phyloP scores from a whole-genome alignment of 306 rosid genomes.

The Astragalus membranaceus region DNA sequence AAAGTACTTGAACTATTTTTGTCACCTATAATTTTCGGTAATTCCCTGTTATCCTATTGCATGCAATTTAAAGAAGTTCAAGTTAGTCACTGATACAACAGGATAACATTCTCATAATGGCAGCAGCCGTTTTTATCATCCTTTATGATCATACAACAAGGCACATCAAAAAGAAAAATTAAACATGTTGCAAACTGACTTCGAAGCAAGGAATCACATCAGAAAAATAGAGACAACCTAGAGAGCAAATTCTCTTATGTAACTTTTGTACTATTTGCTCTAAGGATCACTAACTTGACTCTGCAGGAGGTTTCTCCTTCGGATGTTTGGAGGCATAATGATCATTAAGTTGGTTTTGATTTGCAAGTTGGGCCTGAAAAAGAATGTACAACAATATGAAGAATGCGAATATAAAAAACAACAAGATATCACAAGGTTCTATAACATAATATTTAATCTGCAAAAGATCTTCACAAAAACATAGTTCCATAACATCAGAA shows the following conservation, averaged over 20 bases:
- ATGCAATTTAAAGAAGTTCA: too few species aligned
- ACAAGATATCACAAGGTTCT: not conserved
- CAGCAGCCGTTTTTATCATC: conserved; percentile 14
- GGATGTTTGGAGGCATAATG: conserved; percentile 94
- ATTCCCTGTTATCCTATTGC: too few species aligned
- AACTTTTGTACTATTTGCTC: conserved; percentile 12
- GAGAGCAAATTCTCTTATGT: conserved; percentile 5
- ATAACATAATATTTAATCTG: not conserved
- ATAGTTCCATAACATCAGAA: not conserved
- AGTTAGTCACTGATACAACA: conserved; percentile 1
- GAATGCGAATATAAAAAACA: not conserved
- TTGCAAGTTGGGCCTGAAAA: conserved; percentile 80
- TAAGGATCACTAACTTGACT: conserved; percentile 40
- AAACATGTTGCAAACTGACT: conserved; percentile 21
- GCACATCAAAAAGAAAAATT: not conserved
- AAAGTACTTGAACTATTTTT: too few species aligned
- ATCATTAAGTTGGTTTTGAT: conserved; percentile 73
- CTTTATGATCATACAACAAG: conserved; percentile 21
- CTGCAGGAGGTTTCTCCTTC: conserved; percentile 76
- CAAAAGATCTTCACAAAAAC: not conserved
- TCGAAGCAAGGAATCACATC: conserved; percentile 20
- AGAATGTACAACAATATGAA: not conserved
- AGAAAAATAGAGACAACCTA: conserved; percentile 13
- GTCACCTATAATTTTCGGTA: too few species aligned
- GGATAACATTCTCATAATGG: conserved; percentile 13